These are phyloP conservation scores for Daldinia grandis DNA, from an alignment of 495 filamentous ascomycete genomes.

Conservation along the genomic window DNA sequence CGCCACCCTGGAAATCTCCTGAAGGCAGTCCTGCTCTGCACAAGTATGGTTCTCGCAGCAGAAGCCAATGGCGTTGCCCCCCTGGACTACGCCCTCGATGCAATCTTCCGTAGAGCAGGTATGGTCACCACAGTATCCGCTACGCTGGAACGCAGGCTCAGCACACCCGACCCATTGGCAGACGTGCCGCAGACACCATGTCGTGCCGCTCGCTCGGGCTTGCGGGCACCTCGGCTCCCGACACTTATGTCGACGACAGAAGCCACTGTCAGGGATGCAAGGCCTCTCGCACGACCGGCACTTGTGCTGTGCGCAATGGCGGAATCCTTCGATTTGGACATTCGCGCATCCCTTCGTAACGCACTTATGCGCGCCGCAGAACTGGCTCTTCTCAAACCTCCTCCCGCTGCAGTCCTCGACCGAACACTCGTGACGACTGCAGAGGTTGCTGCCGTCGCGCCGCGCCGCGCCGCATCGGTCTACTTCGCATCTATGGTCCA, in stretches of 20 bases:
- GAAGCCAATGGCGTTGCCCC: neutral
- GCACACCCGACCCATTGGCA: conserved; percentile 29
- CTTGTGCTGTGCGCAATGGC: conserved; percentile 30
- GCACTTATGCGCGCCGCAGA: conserved; percentile 36
- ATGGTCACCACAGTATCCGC: conserved; percentile 37
- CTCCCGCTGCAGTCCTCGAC: conserved; percentile 16
- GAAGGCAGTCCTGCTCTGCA: conserved; percentile 20
- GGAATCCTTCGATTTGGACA: conserved; percentile 10
- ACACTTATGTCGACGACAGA: conserved; percentile 37
- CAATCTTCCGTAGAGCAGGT: conserved; percentile 28
- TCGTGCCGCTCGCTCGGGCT: conserved; percentile 14
- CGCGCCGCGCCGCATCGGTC: conserved; percentile 26
- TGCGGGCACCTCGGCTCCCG: conserved; percentile 18
- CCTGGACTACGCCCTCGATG: neutral
- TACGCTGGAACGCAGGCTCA: conserved; percentile 20
- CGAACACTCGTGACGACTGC: conserved; percentile 27
- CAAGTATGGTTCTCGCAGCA: conserved; percentile 29
- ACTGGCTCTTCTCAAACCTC: conserved; percentile 25
- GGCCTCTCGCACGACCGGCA: conserved; percentile 31
- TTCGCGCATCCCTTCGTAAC: conserved; percentile 28
- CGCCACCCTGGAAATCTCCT: conserved; percentile 1
- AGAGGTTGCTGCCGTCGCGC: conserved; percentile 9
- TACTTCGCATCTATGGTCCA: conserved; percentile 31
- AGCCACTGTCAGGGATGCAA: conserved; percentile 27
- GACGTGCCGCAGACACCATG: conserved; percentile 29